Evolutionary conservation across 2,329 filamentous ascomycete genomes (phyloP).

Genomic region (Cercospora zeae-maydis): DNA sequence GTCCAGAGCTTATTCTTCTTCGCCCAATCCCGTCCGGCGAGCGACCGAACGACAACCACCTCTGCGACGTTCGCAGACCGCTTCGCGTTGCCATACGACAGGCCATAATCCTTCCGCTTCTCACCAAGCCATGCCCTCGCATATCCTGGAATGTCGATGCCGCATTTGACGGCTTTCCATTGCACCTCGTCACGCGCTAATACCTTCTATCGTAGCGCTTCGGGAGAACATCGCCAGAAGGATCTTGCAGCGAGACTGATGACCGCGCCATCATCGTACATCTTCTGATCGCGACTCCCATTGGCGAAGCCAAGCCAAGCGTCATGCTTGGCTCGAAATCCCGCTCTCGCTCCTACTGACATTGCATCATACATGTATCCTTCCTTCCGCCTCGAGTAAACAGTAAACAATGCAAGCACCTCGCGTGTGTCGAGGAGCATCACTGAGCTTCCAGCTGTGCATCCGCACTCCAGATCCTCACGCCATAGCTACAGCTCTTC

Average conservation of each 20-base stretch:
- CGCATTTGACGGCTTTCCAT: neutral
- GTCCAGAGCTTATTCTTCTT: constrained; percentile 8
- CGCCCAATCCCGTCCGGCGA: neutral
- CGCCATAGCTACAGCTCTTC: neutral
- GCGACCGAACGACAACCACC: neutral
- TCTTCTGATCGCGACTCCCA: neutral
- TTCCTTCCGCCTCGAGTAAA: neutral
- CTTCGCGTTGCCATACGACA: constrained; percentile 2
- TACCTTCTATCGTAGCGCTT: neutral
- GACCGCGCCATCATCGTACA: neutral
- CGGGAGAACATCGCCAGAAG: neutral
- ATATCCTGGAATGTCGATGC: neutral
- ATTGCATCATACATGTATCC: neutral
- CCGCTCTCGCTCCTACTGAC: neutral
- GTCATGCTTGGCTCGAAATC: neutral
- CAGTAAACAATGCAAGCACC: neutral
- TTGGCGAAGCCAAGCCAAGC: neutral
- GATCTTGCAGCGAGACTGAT: neutral
- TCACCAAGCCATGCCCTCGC: neutral
- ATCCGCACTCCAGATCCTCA: neutral
- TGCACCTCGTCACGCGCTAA: neutral
- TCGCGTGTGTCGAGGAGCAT: neutral
- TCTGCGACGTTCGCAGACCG: constrained; percentile 5
- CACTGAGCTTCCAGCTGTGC: neutral
- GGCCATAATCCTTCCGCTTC: neutral